Evolutionary conservation across 495 filamentous ascomycete genomes (phyloP), one percentile per base, ranked within the genome.

Genomic region (Penicillium arizonense): DNA sequence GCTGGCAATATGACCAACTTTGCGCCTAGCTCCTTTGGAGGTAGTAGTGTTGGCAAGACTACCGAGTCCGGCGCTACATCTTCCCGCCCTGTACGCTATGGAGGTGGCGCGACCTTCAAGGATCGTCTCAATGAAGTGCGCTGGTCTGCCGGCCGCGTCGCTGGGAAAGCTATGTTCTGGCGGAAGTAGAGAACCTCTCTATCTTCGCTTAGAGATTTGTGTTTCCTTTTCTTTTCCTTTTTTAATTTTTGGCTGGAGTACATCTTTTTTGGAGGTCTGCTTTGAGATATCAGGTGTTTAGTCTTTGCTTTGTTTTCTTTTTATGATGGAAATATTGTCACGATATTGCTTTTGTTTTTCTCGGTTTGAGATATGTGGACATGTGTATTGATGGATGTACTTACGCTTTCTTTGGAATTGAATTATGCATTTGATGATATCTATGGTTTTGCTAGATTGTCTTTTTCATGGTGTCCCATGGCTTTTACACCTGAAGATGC

Each of bases 161-260:
- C 62, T 30, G 67, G 64, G 11, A 76, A 74, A 41, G 63, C 65
- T 10, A 74, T 75, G 67, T 77, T 77, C 50, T 77, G 75, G 75
- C 67, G 68, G 44, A 77, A 74, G 52, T 75, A 62, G 50, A 46
- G 20, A 55, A 50, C 40, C 35, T 51, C 10, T 24, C 47, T 34
- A 16, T 48, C 18, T 43, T 46, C 24, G 42, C 44, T 28, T 34
- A 40, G 9, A 36, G 44, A 14, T 14, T 23, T 46, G 11, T 32
- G 18, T 34, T 48, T 28, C 32, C 21, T 20, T 28, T 50, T 28
- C 7, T 38, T 50, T 45, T 49, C 20, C 44, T 26, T 34, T 34
- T 28, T 24, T 44, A 20, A 24, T 37, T 49, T 34, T 26, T 23
- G 11, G 9, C 11, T 16, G 35, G 46, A 18, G 46, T 49, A 28